Evolutionary conservation across 345 rosid species (phyloP), one percentile per base, ranked within the genome.

Genomic region (Nasturtium officinale): DNA sequence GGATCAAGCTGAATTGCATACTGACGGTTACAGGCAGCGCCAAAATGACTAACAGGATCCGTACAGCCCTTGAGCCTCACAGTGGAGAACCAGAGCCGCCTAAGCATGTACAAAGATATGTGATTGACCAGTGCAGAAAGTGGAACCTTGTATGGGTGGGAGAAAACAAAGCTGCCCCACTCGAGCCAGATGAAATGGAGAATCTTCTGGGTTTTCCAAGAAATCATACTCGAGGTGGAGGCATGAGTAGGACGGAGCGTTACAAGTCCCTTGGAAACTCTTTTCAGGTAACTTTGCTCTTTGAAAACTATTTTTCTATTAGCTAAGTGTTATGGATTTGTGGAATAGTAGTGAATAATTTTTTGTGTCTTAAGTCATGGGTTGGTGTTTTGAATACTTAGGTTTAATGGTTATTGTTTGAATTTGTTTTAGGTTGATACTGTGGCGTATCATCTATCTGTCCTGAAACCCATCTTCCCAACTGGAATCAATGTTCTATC

Each of bases 141-240:
- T 95, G 99, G 99, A 95, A 95, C 50, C 78, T 94, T 12, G 96
- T 94, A 0, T 94, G 97, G 99, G 97, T 94, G 48, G 99, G 99
- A 18, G 80, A 83, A 78, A 88, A 91, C 59, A 94, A 89, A 77
- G 75, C 84, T 5, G 99, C 99, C 13, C 91, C 96, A 9, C 90
- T 94, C 10, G 97, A 91, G 57, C 87, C 93, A 8, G 97, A 95
- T 71, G 99, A 95, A 56, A 90, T 88, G 20, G 99, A 94, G 68
- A 84, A 84, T 87, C 91, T 95, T 62, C 50, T 95, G 50, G 97
- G 99, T 0, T 95, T 91, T 71, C 99, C 99, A 0, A 88, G 29
- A 67, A 91, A 91, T 58, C 99, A 94, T 81, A 94, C 97, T 0
- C 83, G 99, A 66, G 96, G 98, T 18, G 98, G 98, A n/a, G 97